Evolutionary conservation across 2,329 filamentous ascomycete species (phyloP), one percentile per base, ranked within the genome.

Genomic region (Canariomyces notabilis): DNA sequence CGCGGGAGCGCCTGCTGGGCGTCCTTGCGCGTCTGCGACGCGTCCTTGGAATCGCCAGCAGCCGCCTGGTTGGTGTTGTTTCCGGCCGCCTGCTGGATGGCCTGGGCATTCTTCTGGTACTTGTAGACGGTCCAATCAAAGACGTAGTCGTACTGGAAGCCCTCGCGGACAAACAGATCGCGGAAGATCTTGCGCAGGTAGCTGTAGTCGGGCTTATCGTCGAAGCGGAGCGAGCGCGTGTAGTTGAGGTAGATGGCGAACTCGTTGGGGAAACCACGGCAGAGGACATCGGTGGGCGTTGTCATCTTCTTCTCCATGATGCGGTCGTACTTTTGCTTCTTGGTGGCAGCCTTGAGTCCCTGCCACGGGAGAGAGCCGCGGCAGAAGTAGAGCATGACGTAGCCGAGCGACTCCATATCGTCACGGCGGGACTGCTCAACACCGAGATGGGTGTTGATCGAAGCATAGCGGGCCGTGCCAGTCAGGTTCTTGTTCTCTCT

Each of bases 271-370:
- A 98, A 97, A 58, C 93, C 93, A 68, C 91, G 89, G 83, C 93
- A 98, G 40, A 98, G 87, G 39, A 96, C 90, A 73, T 98, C 91
- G 60, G 91, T 97, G 7, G 93, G 90, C 3, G 93, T 98, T 12
- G 93, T 98, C 93, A 97, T 97, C 88, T 98, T 98, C 85, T 98
- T 98, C 80, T 98, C 93, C 91, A 97, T 97, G 74, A 98, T 98
- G 57, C 91, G 83, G 73, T 98, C 93, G 67, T 98, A 97, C 77
- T 98, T 98, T 76, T 97, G 91, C 84, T 96, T 96, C 83, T 96
- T 96, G 58, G 90, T 96, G 60, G 91, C 91, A 74, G 91, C 91
- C 82, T 96, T 96, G 45, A 96, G 79, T 47, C 93, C 93, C 76
- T 98, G 93, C 93, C 93, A 98, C 52, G 93, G 93, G 48, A 98